Evolutionary conservation across 1,284 basidiomycete genomes (phyloP).

Genomic region (Rhodotorula sp.): DNA sequence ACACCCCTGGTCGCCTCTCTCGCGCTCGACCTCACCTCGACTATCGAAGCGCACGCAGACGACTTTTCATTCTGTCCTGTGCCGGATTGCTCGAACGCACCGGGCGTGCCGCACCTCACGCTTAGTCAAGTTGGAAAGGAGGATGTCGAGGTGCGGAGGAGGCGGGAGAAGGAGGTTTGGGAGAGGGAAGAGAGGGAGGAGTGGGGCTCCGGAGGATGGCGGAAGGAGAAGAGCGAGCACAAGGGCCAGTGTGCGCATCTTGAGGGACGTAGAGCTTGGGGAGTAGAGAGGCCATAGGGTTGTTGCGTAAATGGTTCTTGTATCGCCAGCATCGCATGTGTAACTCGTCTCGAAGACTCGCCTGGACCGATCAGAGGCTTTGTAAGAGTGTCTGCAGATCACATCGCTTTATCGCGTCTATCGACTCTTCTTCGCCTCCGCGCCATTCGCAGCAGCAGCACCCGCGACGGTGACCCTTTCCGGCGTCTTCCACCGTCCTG

Average conservation of each 20-base stretch:
- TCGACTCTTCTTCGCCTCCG: constrained; percentile 13
- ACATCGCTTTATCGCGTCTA: background rate
- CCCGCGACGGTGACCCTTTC: background rate
- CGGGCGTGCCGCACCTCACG: constrained; percentile 28
- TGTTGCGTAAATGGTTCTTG: too few relatives aligned
- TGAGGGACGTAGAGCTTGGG: constrained; percentile 13
- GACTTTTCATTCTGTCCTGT: constrained; percentile 24
- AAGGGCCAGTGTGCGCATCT: constrained; percentile 24
- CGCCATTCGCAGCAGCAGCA: background rate
- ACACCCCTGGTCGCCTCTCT: background rate
- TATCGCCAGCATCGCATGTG: too few relatives aligned
- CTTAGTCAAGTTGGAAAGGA: constrained; percentile 4
- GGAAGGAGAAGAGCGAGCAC: constrained; percentile 15
- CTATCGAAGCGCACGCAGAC: background rate
- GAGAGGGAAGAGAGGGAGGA: constrained; percentile 23
- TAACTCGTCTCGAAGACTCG: background rate
- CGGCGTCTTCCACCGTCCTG: constrained; percentile 59
- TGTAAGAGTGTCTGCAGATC: background rate
- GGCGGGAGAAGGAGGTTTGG: constrained; percentile 9
- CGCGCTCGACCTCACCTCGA: background rate
- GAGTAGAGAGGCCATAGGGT: background rate
- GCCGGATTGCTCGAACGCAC: constrained; percentile 24
- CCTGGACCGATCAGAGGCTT: background rate
- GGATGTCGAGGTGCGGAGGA: background rate
- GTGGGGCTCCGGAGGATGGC: constrained; percentile 2